Conservation (phyloP, 1,139 yeast genomes). For the Saccharomyces pastorianus region DNA sequence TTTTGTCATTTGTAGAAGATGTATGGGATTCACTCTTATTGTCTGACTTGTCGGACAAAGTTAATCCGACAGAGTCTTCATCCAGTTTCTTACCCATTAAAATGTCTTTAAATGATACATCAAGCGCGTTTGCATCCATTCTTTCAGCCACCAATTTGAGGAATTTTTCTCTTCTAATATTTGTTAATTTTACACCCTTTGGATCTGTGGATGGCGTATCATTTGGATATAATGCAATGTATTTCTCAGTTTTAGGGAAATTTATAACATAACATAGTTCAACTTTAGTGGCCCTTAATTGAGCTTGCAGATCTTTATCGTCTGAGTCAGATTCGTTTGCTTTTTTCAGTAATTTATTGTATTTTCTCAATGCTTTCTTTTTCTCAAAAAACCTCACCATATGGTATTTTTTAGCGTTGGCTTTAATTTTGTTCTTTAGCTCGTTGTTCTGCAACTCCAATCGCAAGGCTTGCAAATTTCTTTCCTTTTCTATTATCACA, state of each 20-base stretch:
- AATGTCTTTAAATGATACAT: slow-evolving; percentile 52
- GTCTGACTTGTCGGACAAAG: slow-evolving; percentile 11
- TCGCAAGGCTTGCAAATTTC: slow-evolving; percentile 69
- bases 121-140: slow-evolving; percentile 45
- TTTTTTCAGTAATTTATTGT: slow-evolving; percentile 54
- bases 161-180: slow-evolving; percentile 41
- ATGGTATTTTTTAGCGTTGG: slow-evolving; percentile 72
- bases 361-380: slow-evolving; percentile 74
- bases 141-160: slow-evolving; percentile 46
- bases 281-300: slow-evolving; percentile 50
- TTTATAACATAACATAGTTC: slow-evolving; percentile 71
- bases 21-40: slow-evolving; percentile 8
- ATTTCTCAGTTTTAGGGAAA: slow-evolving; percentile 75
- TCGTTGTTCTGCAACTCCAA: slow-evolving; percentile 56
- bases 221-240: slow-evolving; percentile 65
- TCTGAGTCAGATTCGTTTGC: slow-evolving; percentile 20
- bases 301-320: slow-evolving; percentile 40
- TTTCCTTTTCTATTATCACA: slow-evolving; percentile 70
- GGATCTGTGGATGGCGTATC: slow-evolving; percentile 16
- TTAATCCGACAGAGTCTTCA: slow-evolving; percentile 22
- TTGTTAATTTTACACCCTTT: slow-evolving; percentile 34
- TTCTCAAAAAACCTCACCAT: slow-evolving; percentile 90
- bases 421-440: slow-evolving; percentile 43
- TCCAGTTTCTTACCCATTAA: slow-evolving; percentile 39
- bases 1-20: slow-evolving; percentile 6